A percentile compares a stretch with the other conserved stretches of the same genome.
Evolutionary conservation across 2,329 filamentous ascomycete species (phyloP).

Genomic region (Beauveria caledonica): DNA sequence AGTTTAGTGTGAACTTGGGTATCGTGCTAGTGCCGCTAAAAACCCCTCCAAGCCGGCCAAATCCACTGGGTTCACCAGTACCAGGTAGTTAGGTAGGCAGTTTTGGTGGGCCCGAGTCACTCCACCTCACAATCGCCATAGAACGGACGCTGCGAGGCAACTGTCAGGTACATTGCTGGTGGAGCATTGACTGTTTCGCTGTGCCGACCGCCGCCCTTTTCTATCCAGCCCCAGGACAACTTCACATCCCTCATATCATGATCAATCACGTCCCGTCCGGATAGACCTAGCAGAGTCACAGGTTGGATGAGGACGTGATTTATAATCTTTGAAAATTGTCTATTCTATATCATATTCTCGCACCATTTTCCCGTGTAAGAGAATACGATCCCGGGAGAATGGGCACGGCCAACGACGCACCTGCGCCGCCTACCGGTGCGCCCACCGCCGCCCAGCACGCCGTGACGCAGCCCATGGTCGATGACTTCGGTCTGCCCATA

Average conservation of each 20-base stretch:
- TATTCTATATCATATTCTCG: background rate
- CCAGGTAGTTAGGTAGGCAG: too few species aligned
- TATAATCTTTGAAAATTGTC: background rate
- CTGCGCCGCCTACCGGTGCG: conserved; percentile 23
- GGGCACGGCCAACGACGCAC: conserved; percentile 19
- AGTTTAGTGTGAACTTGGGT: background rate
- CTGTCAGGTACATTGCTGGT: background rate
- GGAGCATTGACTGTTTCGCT: background rate
- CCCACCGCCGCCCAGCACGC: background rate
- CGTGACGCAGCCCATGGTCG: conserved; percentile 33
- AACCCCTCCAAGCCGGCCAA: background rate
- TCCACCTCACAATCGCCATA: too few species aligned
- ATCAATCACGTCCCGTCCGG: conserved; percentile 12
- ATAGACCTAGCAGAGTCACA: conserved; percentile 6
- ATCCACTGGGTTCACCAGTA: background rate
- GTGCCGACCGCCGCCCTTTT: conserved; percentile 7
- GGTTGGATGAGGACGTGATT: conserved; percentile 21
- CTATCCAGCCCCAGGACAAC: background rate
- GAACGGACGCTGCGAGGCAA: too few species aligned
- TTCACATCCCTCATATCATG: conserved; percentile 2
- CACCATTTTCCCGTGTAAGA: conserved; percentile 7
- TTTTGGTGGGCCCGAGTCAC: too few species aligned
- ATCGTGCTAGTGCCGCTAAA: background rate
- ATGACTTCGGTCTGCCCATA: conserved; percentile 65
- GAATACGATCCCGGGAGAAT: conserved; percentile 17